Percentiles rank a stretch among this genome's conserved stretches.
Conservation (phyloP, 345 rosid species). For the Eucalyptus pauciflora region DNA sequence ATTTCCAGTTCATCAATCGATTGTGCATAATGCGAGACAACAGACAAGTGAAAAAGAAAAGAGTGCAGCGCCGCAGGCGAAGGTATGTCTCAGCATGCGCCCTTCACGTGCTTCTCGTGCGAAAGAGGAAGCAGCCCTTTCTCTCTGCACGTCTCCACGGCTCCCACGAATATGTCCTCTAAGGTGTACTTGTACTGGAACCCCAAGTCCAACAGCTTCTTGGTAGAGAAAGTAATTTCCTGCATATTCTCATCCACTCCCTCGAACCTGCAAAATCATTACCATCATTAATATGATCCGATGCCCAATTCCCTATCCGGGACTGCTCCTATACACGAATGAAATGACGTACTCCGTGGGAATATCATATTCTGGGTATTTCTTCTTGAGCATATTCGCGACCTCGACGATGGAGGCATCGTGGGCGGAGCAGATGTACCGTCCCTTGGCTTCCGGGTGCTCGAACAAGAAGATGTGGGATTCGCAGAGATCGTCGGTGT, state of each 20-base stretch:
- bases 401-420: slow-evolving; percentile 48
- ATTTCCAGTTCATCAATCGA: background rate
- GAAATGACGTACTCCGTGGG: slow-evolving; percentile 39
- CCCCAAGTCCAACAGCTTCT: slow-evolving; percentile 62
- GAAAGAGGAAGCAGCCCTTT: slow-evolving; percentile 55
- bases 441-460: slow-evolving; percentile 60
- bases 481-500: slow-evolving; percentile 81
- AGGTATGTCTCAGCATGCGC: background rate
- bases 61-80: background rate
- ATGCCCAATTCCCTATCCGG: background rate
- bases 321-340: background rate
- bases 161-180: slow-evolving; percentile 64
- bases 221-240: slow-evolving; percentile 33
- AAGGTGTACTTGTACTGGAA: slow-evolving; percentile 64
- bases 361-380: slow-evolving; percentile 51
- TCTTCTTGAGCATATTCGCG: slow-evolving; percentile 35
- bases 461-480: slow-evolving; percentile 70
- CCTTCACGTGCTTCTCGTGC: background rate
- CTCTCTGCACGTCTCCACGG: slow-evolving; percentile 58
- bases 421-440: slow-evolving; percentile 70
- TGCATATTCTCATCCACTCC: slow-evolving; percentile 45
- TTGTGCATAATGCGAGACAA: background rate
- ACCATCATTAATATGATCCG: background rate
- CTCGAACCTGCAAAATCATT: slow-evolving; percentile 27
- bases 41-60: background rate